A percentile compares a stretch with the other conserved stretches of the same genome.
These are phyloP conservation scores for Dioscorea zingiberensis DNA, from an alignment of 106 monocot species.

Conservation along the genomic window DNA sequence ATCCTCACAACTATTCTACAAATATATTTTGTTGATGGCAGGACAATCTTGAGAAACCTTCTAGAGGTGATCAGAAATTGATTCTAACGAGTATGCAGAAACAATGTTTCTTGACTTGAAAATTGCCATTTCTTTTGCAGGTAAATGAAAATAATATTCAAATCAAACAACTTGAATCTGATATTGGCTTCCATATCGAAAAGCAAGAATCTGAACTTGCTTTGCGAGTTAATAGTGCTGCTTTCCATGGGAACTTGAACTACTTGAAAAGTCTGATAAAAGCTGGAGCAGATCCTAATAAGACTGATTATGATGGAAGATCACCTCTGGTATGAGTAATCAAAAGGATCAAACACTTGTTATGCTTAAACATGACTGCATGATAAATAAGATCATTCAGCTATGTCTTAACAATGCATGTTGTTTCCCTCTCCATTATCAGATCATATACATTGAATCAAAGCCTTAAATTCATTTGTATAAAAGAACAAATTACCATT, in stretches of 20 bases:
- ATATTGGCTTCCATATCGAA: conserved; percentile 76
- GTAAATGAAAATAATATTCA: conserved; percentile 32
- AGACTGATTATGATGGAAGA: conserved; percentile 87
- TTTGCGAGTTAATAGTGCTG: conserved; percentile 79
- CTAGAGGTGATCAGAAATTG: conserved; percentile 38
- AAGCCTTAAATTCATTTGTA: no score
- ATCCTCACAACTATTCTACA: conserved; percentile 62
- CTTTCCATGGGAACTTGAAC: conserved; percentile 75
- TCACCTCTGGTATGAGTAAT: conserved; percentile 69
- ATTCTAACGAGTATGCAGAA: no score
- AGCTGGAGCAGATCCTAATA: conserved; percentile 81
- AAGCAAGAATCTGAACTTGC: conserved; percentile 93
- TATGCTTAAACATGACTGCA: no score
- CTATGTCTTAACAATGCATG: no score
- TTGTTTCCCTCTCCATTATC: no score
- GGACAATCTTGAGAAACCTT: conserved; percentile 67
- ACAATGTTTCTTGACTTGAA: no score
- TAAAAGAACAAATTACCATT: no score
- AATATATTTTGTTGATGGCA: conserved; percentile 80
- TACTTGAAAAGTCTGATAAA: conserved; percentile 66
- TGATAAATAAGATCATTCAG: no score
- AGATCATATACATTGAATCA: no score
- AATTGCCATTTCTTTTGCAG: conserved; percentile 14
- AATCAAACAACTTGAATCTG: conserved; percentile 83
- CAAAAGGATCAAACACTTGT: no score